Percentiles rank a stretch among this genome's conserved stretches.
Conservation (phyloP, 2,329 filamentous ascomycete species). For the Eutypa lata region DNA sequence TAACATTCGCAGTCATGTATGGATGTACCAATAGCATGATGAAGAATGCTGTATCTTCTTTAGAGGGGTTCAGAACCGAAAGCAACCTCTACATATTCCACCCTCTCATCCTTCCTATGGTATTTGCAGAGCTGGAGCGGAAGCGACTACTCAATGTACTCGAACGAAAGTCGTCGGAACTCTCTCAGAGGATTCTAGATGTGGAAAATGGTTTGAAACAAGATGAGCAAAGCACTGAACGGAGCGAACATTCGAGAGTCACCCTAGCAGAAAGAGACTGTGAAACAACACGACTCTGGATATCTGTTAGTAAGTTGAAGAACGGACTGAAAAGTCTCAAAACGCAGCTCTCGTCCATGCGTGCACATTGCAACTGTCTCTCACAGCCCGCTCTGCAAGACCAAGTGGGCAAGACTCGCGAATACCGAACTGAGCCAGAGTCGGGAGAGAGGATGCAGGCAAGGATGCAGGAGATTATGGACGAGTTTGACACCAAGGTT, state of each 20-base stretch:
- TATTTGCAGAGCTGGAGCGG: conserved; percentile 16
- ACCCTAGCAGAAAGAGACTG: conserved; percentile 12
- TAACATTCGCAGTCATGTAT: conserved; percentile 16
- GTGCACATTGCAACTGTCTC: neutral
- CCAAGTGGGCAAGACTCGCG: neutral
- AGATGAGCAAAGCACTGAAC: neutral
- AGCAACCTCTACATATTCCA: conserved; percentile 5
- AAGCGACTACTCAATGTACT: conserved; percentile 9
- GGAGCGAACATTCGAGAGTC: neutral
- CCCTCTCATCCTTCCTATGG: conserved; percentile 16
- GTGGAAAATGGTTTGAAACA: conserved; percentile 11
- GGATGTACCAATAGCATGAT: conserved; percentile 10
- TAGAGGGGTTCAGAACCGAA: conserved; percentile 1
- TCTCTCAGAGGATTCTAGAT: conserved; percentile 11
- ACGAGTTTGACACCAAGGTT: conserved; percentile 12
- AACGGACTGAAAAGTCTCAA: conserved; percentile 14
- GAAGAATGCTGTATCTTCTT: neutral
- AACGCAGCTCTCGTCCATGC: conserved; percentile 8
- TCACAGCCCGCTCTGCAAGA: neutral
- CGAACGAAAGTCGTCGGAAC: conserved; percentile 1
- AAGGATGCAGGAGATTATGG: conserved; percentile 13
- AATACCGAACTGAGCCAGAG: neutral
- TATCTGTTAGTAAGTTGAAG: conserved; percentile 11
- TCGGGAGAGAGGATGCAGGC: conserved; percentile 4
- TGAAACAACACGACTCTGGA: conserved; percentile 12